phyloP scores from a whole-genome alignment of 2,329 filamentous ascomycete species.

The Fusarium falciforme region DNA sequence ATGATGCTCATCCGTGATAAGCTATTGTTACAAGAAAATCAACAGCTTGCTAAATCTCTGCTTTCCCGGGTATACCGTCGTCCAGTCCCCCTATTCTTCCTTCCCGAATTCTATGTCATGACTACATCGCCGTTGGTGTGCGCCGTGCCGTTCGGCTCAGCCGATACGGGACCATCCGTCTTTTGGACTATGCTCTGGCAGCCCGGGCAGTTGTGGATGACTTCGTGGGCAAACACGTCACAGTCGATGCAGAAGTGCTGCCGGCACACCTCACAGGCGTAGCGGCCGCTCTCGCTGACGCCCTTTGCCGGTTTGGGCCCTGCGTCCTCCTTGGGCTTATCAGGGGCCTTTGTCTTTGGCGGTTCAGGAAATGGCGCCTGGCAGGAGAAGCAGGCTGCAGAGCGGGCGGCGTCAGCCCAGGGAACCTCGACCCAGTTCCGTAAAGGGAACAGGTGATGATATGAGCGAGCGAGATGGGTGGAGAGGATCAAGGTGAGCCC shows the following conservation, averaged over 20 bases:
- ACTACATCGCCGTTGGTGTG: constrained; percentile 58
- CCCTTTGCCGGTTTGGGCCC: constrained; percentile 60
- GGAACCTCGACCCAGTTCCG: constrained; percentile 91
- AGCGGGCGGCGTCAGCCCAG: constrained; percentile 76
- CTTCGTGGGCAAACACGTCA: constrained; percentile 93
- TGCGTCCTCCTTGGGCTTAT: constrained; percentile 39
- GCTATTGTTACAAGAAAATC: constrained; percentile 15
- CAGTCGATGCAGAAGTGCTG: constrained; percentile 99
- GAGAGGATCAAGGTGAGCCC: constrained; percentile 92
- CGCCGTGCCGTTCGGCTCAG: constrained; percentile 47
- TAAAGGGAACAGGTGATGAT: constrained; percentile 91
- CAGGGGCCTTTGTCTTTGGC: constrained; percentile 38
- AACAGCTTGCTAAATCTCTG: constrained; percentile 22
- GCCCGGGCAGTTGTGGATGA: constrained; percentile 95
- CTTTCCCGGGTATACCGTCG: constrained; percentile 28
- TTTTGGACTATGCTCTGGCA: constrained; percentile 69
- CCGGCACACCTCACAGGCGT: constrained; percentile 87
- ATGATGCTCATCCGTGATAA: constrained; percentile 18
- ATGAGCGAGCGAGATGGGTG: constrained; percentile 91
- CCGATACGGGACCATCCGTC: constrained; percentile 24
- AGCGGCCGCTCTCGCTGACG: constrained; percentile 86
- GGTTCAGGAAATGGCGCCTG: constrained; percentile 74
- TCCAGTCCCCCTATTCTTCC: not conserved
- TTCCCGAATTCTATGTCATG: constrained; percentile 43
- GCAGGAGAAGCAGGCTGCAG: constrained; percentile 81